Evolutionary conservation across 768 basidiomycete genomes (phyloP).

Genomic region (Albatrellus ellisii): DNA sequence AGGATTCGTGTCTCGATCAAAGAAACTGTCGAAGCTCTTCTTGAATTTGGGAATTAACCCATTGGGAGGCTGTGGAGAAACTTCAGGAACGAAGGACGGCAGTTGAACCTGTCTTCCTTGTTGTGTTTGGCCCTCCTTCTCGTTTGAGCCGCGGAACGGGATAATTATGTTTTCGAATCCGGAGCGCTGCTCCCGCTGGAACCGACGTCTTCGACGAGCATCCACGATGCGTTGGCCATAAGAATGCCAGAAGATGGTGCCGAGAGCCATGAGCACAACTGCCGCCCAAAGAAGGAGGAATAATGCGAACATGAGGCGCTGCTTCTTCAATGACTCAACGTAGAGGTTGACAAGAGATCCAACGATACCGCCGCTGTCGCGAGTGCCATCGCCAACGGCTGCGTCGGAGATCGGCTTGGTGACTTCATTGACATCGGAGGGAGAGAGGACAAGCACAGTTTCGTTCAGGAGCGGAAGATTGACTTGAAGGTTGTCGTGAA

Average conservation of each 20-base stretch:
- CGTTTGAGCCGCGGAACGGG: constrained; percentile 6
- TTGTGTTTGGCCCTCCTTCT: constrained; percentile 1
- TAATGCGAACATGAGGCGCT: constrained; percentile 71
- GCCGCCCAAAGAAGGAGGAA: constrained; percentile 78
- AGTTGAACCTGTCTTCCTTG: neutral
- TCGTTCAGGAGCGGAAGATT: constrained; percentile 70
- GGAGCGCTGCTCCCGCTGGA: constrained; percentile 13
- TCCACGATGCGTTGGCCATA: constrained; percentile 30
- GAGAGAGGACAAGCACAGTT: constrained; percentile 65
- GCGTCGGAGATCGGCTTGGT: constrained; percentile 73
- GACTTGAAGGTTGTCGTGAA: constrained; percentile 77
- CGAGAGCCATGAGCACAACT: constrained; percentile 70
- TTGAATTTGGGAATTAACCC: constrained; percentile 24
- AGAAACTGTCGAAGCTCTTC: constrained; percentile 34
- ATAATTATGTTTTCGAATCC: constrained; percentile 15
- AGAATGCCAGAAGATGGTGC: constrained; percentile 61
- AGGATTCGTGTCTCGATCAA: constrained; percentile 17
- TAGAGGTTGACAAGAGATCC: constrained; percentile 65
- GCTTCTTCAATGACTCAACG: constrained; percentile 57
- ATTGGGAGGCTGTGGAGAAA: no score
- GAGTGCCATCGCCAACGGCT: constrained; percentile 49
- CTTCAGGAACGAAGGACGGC: constrained; percentile 14
- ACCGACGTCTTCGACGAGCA: constrained; percentile 32
- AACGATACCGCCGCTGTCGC: constrained; percentile 43
- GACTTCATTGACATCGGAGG: constrained; percentile 55